Conservation (phyloP, 176 grass and related monocot genomes). For the Cenchrus fungigraminus region DNA sequence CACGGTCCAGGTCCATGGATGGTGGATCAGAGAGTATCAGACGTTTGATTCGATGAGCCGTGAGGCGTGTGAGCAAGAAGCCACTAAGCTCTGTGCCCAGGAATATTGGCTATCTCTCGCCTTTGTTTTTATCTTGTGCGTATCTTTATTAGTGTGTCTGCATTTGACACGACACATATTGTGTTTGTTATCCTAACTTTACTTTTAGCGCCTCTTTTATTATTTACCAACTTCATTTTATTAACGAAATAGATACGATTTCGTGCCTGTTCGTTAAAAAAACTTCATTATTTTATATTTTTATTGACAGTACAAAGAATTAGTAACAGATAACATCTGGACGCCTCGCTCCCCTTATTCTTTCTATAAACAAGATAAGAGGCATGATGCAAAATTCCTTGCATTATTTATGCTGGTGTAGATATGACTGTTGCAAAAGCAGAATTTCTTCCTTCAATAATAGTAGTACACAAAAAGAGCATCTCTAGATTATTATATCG, state of each 20-base stretch:
- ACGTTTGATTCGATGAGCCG: too few relatives aligned
- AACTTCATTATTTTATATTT: background rate
- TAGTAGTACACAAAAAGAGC: too few relatives aligned
- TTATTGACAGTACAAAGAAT: background rate
- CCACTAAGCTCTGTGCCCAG: slow-evolving; percentile 4
- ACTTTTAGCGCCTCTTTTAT: background rate
- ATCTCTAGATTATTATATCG: background rate
- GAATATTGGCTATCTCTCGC: background rate
- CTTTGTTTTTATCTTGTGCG: background rate
- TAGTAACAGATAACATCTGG: background rate
- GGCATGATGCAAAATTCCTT: background rate
- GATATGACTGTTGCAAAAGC: background rate
- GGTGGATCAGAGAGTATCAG: too few relatives aligned
- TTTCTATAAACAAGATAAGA: background rate
- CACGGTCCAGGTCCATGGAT: background rate
- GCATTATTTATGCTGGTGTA: slow-evolving; percentile 14
- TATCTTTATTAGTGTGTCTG: slow-evolving; percentile 27
- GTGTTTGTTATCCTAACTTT: background rate
- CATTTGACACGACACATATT: slow-evolving; percentile 5
- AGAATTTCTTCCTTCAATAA: background rate
- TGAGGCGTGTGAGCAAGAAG: slow-evolving; percentile 10
- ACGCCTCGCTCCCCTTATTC: background rate
- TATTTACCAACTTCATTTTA: background rate
- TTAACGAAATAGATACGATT: too few relatives aligned
- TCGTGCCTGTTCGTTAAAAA: too few relatives aligned